A percentile compares a stretch with the other conserved stretches of the same genome.
phyloP scores from a whole-genome alignment of 768 basidiomycete species.

The Boletus rex-veris region DNA sequence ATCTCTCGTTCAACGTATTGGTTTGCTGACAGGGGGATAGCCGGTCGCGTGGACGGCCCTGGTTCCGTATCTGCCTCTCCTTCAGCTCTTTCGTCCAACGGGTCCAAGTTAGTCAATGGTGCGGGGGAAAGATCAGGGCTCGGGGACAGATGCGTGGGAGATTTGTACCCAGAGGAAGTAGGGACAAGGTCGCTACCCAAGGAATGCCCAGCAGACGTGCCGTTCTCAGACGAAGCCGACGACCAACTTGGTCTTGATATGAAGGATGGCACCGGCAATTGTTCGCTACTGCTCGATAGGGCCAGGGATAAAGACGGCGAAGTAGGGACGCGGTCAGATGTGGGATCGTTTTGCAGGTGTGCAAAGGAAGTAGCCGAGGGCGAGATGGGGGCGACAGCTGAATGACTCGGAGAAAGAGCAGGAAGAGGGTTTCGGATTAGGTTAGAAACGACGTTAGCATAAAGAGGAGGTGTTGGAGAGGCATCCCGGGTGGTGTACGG shows the following conservation, averaged over 20 bases:
- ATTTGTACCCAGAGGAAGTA: slow-evolving; percentile 14
- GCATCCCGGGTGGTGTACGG: slow-evolving; percentile 1
- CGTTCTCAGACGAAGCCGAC: slow-evolving; percentile 26
- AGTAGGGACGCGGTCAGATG: slow-evolving; percentile 8
- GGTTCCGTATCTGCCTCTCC: slow-evolving; percentile 11
- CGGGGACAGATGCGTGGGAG: slow-evolving; percentile 14
- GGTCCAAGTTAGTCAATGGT: slow-evolving; percentile 11
- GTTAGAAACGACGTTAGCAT: slow-evolving; percentile 25
- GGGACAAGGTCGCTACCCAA: slow-evolving; percentile 12
- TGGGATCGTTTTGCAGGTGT: slow-evolving; percentile 12
- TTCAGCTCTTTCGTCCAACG: slow-evolving; percentile 20
- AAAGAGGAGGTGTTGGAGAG: slow-evolving; percentile 20
- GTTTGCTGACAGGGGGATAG: slow-evolving; percentile 25
- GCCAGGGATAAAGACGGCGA: slow-evolving; percentile 16
- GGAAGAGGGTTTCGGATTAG: slow-evolving; percentile 13
- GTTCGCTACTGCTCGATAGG: slow-evolving; percentile 16
- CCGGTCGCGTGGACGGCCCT: slow-evolving; percentile 14
- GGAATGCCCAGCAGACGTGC: slow-evolving; percentile 9
- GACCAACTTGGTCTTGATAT: slow-evolving; percentile 21
- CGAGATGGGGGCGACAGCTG: slow-evolving; percentile 6
- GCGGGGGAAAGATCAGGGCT: slow-evolving; percentile 24
- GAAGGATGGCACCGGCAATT: slow-evolving; percentile 12
- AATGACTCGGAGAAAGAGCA: slow-evolving; percentile 7
- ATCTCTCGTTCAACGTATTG: slow-evolving; percentile 58
- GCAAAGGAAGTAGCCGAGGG: slow-evolving; percentile 2